These are phyloP conservation scores for Colletotrichum theobromicola DNA, from an alignment of 2,329 filamentous ascomycete species.

Conservation along the genomic window DNA sequence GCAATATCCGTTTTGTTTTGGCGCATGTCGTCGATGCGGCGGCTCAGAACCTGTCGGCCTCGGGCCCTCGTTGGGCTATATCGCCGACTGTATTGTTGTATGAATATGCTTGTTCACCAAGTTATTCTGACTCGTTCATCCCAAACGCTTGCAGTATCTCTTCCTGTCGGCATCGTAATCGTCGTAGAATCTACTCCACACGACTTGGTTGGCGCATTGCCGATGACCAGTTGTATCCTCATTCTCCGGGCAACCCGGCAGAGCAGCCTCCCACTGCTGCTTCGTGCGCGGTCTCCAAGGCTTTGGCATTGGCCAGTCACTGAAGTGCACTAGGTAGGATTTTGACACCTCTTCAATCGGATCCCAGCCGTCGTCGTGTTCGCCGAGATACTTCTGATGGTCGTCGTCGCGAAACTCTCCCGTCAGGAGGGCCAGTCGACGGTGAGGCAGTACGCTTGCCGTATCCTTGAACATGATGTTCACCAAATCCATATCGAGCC, in stretches of 20 bases:
- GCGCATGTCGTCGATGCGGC: background rate
- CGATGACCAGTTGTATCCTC: background rate
- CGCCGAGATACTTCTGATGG: conserved; percentile 49
- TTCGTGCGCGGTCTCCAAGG: conserved; percentile 40
- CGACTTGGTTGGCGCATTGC: conserved; percentile 2
- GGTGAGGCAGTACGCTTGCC: conserved; percentile 68
- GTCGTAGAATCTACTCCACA: conserved; percentile 11
- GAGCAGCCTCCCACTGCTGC: conserved; percentile 9
- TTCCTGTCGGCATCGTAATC: conserved; percentile 3
- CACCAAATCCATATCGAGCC: conserved; percentile 72
- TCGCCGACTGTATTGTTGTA: background rate
- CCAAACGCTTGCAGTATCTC: background rate
- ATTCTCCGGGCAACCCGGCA: background rate
- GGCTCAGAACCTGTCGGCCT: background rate
- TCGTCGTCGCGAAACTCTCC: conserved; percentile 65
- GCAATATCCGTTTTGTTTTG: background rate
- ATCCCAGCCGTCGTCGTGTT: conserved; percentile 64
- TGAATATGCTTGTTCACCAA: background rate
- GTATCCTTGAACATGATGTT: conserved; percentile 65
- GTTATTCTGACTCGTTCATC: background rate
- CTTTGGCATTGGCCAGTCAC: conserved; percentile 74
- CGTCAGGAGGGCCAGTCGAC: conserved; percentile 64
- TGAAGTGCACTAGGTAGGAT: conserved; percentile 73
- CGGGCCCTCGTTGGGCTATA: background rate
- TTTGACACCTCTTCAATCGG: conserved; percentile 56